phyloP scores from a whole-genome alignment of 306 rosid species.

The Prosopis cineraria region DNA sequence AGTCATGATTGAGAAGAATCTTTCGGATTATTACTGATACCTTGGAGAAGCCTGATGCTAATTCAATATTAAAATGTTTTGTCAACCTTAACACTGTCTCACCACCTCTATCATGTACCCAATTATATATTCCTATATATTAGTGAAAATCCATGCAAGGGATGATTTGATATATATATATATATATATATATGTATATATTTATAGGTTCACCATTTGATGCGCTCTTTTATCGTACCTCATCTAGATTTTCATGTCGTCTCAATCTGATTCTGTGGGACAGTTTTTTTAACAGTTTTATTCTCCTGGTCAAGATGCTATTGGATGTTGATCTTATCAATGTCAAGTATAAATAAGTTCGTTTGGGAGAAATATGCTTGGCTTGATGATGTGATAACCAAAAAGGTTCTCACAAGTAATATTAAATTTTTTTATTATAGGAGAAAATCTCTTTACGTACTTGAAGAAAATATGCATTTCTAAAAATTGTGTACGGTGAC shows the following conservation, averaged over 20 bases:
- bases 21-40: conserved; percentile 33
- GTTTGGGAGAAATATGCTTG: conserved; percentile 31
- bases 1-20: conserved; percentile 51
- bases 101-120: conserved; percentile 34
- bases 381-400: conserved; percentile 32
- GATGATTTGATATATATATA: conserved; percentile 28
- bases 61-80: conserved; percentile 20
- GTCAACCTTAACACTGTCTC: conserved; percentile 25
- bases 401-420: not conserved
- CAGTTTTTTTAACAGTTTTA: conserved; percentile 31
- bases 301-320: conserved; percentile 42
- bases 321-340: conserved; percentile 1
- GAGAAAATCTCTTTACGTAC: not conserved
- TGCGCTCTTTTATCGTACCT: conserved; percentile 39
- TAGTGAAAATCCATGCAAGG: conserved; percentile 33
- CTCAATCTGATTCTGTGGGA: conserved; percentile 54
- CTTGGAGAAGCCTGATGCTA: conserved; percentile 22
- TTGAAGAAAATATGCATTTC: not conserved
- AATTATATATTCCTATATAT: conserved; percentile 37
- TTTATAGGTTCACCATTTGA: conserved; percentile 19
- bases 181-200: no score
- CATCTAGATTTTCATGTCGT: conserved; percentile 50
- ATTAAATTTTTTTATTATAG: not conserved
- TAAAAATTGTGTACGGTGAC: not conserved
- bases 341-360: not conserved